These are phyloP conservation scores for Aspergillus hancockii DNA, from an alignment of 495 filamentous ascomycete species.

Conservation along the genomic window DNA sequence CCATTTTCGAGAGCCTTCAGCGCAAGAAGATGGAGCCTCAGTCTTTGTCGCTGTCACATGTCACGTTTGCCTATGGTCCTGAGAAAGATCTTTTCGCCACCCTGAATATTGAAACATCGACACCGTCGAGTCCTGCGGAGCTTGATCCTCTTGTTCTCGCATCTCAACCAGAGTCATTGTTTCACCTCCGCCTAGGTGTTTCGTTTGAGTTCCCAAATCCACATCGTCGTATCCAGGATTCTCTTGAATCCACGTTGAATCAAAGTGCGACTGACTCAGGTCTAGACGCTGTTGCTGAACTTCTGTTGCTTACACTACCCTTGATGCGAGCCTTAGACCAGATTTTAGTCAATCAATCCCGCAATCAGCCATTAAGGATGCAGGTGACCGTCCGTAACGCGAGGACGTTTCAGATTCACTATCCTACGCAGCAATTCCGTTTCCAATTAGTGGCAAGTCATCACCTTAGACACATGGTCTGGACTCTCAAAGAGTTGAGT, in stretches of 20 bases:
- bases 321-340: conserved; percentile 63
- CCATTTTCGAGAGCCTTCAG: conserved; percentile 40
- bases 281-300: conserved; percentile 53
- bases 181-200: conserved; percentile 34
- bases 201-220: conserved; percentile 67
- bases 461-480: conserved; percentile 35
- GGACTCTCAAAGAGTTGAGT: conserved; percentile 43
- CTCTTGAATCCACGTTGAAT: conserved; percentile 65
- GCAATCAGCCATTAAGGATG: conserved; percentile 28
- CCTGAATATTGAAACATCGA: conserved; percentile 32
- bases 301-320: conserved; percentile 65
- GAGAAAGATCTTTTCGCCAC: conserved; percentile 29
- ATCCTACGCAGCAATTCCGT: conserved; percentile 34
- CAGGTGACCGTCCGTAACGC: conserved; percentile 45
- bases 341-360: conserved; percentile 30
- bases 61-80: conserved; percentile 41
- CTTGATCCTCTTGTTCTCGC: conserved; percentile 26
- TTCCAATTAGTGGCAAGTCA: conserved; percentile 38
- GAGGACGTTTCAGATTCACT: conserved; percentile 46
- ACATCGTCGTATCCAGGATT: conserved; percentile 69
- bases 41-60: conserved; percentile 37
- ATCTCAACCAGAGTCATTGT: conserved; percentile 31
- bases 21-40: conserved; percentile 34
- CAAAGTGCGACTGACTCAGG: conserved; percentile 40
- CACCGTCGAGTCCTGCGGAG: conserved; percentile 17